Conservation (phyloP, 129 eudicot genomes). For the Erigeron canadensis region DNA sequence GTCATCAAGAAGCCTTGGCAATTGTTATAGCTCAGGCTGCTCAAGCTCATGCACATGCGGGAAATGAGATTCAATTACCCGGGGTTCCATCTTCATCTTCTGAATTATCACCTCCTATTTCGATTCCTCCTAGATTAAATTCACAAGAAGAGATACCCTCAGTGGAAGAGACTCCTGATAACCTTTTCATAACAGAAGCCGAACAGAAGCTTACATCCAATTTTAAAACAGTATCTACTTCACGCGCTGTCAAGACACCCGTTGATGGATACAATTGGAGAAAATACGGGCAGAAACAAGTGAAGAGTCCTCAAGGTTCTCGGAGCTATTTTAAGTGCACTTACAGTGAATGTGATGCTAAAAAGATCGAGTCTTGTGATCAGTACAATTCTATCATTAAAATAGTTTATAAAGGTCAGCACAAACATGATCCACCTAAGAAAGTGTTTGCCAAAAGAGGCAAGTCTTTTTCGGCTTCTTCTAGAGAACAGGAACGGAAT, state of each 20-base stretch:
- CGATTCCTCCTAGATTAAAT: conserved; percentile 37
- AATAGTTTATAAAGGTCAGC: conserved; percentile 68
- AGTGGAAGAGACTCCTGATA: conserved; percentile 24
- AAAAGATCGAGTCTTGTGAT: conserved; percentile 81
- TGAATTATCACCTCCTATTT: conserved; percentile 36
- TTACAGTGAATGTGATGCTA: conserved; percentile 61
- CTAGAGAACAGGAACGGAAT: conserved; percentile 36
- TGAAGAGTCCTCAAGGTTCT: conserved; percentile 82
- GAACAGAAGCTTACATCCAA: conserved; percentile 32
- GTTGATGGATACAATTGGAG: conserved; percentile 90
- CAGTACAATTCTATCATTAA: conserved; percentile 43
- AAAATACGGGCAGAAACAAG: conserved; percentile 95
- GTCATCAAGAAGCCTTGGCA: conserved; percentile 54
- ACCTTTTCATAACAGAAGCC: conserved; percentile 19
- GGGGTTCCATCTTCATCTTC: conserved; percentile 35
- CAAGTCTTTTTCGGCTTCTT: conserved; percentile 33
- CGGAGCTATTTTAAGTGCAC: conserved; percentile 93
- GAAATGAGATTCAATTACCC: conserved; percentile 27
- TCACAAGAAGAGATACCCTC: conserved; percentile 31
- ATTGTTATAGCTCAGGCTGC: conserved; percentile 50
- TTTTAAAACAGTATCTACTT: conserved; percentile 30
- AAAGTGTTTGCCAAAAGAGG: conserved; percentile 49
- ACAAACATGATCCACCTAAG: conserved; percentile 88
- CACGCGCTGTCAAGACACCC: conserved; percentile 43
- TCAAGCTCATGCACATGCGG: conserved; percentile 32